Evolutionary conservation across 768 basidiomycete genomes (phyloP), one percentile per base, ranked within the genome.

Genomic region (Panellus pusillus): DNA sequence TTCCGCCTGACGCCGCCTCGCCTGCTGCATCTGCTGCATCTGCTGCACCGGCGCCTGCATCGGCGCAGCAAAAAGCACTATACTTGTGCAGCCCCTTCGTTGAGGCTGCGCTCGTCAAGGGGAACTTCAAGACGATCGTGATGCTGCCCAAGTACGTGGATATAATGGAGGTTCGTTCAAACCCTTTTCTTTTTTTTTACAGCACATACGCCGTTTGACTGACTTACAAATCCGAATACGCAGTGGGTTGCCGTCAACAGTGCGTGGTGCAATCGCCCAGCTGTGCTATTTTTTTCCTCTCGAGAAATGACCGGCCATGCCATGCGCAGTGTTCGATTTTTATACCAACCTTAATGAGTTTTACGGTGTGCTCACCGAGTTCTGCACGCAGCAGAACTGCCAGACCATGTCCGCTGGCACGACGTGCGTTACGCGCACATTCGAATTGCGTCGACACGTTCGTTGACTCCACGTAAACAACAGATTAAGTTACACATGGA

Each of bases 311-410:
- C n/a, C n/a, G n/a, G n/a, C n/a, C n/a, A n/a, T n/a, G n/a, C n/a
- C n/a, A n/a, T n/a, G n/a, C n/a, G n/a, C n/a, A 99, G 96, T 99
- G 47, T 98, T 93, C 66, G 97, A 99, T 69, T 97, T 98, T 72
- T 98, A 96, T 71, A 91, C 88, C 64, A 97, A 97, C 68, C 74
- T 98, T 57, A 98, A 98, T 68, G 87, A 93, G 69, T 99, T 98
- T 68, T 98, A 98, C 69, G 94, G 94, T 2, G 87, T 93, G 43
- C 82, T 98, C 51, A 81, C 93, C 24, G 97, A 98, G 69, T 94
- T 90, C 66, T 98, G 96, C 70, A 98, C 93, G 2, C 81, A 86
- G 48, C 83, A 92, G 54, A 82, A 84, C 29, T 98, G 97, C 74
- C 86, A 89, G 0, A 86, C 87, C 47, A 99, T 99, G 97, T 82